phyloP scores from a whole-genome alignment of 2,329 filamentous ascomycete species.

The Escovopsis sp. region DNA sequence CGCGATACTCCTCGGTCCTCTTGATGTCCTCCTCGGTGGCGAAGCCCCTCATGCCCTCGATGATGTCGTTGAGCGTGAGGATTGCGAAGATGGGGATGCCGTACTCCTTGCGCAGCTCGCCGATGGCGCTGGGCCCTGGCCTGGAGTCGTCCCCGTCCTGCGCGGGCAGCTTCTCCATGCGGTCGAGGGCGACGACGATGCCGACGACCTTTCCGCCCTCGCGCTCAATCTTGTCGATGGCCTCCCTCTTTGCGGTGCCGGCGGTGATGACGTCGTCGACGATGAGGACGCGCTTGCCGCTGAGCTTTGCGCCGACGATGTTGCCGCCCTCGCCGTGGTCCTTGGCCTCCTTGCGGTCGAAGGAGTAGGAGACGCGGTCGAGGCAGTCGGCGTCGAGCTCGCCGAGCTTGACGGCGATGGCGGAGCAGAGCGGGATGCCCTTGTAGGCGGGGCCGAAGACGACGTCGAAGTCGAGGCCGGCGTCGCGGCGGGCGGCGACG shows the following conservation, averaged over 20 bases:
- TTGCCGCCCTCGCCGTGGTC: slow-evolving; percentile 88
- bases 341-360: slow-evolving; percentile 94
- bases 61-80: slow-evolving; percentile 71
- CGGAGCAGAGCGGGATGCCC: slow-evolving; percentile 78
- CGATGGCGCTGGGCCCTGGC: slow-evolving; percentile 66
- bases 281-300: slow-evolving; percentile 75
- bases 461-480: slow-evolving; percentile 54
- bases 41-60: slow-evolving; percentile 49
- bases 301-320: slow-evolving; percentile 76
- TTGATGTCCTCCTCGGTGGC: slow-evolving; percentile 48
- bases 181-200: slow-evolving; percentile 77
- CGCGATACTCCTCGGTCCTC: slow-evolving; percentile 59
- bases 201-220: slow-evolving; percentile 77
- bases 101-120: slow-evolving; percentile 70
- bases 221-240: slow-evolving; percentile 73
- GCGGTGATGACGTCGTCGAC: slow-evolving; percentile 96
- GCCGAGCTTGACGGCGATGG: slow-evolving; percentile 61
- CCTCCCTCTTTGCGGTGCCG: slow-evolving; percentile 85
- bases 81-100: slow-evolving; percentile 74
- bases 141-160: slow-evolving; percentile 51
- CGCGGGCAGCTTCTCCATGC: slow-evolving; percentile 65
- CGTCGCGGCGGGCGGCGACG: slow-evolving; percentile 28
- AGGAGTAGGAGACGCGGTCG: slow-evolving; percentile 63
- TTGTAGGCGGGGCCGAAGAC: slow-evolving; percentile 95
- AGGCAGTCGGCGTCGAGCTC: slow-evolving; percentile 51